Evolutionary conservation across 768 basidiomycete genomes (phyloP).

Genomic region (Podaxis pistillaris): DNA sequence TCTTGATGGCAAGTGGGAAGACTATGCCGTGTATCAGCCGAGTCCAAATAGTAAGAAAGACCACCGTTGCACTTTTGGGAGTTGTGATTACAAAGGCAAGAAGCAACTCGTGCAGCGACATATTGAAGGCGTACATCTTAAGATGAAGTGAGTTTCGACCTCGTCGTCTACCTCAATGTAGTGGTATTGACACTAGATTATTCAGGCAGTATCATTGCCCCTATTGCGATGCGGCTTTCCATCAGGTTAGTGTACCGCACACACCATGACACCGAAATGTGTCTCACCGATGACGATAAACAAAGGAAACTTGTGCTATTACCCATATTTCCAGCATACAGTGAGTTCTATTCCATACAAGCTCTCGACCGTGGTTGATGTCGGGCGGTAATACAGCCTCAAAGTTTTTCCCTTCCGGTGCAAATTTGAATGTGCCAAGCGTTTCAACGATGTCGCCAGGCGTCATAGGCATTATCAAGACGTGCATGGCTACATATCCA

Average conservation of each 20-base stretch:
- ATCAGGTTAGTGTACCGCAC: constrained; percentile 4
- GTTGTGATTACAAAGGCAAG: constrained; percentile 20
- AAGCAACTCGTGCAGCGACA: constrained; percentile 72
- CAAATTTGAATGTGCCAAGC: constrained; percentile 41
- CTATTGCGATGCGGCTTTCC: constrained; percentile 1
- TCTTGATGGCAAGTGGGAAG: constrained; percentile 13
- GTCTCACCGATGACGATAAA: neutral
- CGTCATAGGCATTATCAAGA: constrained; percentile 42
- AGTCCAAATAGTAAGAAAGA: constrained; percentile 8
- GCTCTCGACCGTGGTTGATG: neutral
- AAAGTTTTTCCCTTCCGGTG: constrained; percentile 52
- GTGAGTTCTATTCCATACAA: constrained; percentile 21
- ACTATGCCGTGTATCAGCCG: constrained; percentile 11
- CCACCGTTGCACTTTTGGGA: constrained; percentile 6
- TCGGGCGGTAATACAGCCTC: constrained; percentile 39
- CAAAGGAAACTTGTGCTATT: constrained; percentile 53
- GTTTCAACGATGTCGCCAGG: constrained; percentile 66
- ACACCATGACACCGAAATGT: neutral
- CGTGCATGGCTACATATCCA: constrained; percentile 12
- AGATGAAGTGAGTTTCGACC: constrained; percentile 47
- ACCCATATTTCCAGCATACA: constrained; percentile 55
- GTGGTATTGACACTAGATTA: neutral
- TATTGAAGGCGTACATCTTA: constrained; percentile 60
- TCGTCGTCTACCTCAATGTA: neutral
- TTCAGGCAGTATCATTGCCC: constrained; percentile 23